Percentiles rank a stretch among this genome's conserved stretches.
These are phyloP conservation scores for Trapa incisa DNA, from an alignment of 345 rosid genomes.

Conservation along the genomic window DNA sequence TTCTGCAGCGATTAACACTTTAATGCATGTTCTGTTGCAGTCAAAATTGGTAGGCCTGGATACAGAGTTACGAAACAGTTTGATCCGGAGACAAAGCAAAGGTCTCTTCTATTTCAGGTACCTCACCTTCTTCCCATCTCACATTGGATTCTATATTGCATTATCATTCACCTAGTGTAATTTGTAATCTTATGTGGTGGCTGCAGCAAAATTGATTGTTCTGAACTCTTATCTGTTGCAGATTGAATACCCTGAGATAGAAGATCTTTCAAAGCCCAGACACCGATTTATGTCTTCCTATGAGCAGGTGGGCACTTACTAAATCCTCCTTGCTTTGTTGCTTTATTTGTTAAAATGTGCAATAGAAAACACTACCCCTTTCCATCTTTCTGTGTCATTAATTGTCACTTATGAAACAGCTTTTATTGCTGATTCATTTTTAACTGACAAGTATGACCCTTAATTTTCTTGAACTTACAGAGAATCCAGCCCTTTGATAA, in stretches of 20 bases:
- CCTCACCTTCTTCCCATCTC: neutral
- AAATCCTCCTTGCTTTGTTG: neutral
- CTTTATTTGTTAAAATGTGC: neutral
- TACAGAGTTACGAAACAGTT: constrained; percentile 90
- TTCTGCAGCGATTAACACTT: neutral
- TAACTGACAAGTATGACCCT: neutral
- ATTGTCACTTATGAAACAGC: neutral
- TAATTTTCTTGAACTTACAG: constrained; percentile 28
- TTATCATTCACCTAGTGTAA: neutral
- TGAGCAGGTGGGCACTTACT: constrained; percentile 55
- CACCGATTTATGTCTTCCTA: constrained; percentile 94
- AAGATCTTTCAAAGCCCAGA: constrained; percentile 73
- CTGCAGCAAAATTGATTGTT: neutral
- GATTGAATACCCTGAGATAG: constrained; percentile 99
- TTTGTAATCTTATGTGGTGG: neutral
- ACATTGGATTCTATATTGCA: neutral
- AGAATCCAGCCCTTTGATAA: constrained; percentile 74
- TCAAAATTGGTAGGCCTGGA: constrained; percentile 96
- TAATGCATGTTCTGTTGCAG: constrained; percentile 24
- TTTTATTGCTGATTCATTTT: neutral
- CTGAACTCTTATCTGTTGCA: constrained; percentile 12
- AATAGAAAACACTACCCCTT: neutral
- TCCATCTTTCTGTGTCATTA: neutral
- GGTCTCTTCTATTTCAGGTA: constrained; percentile 94
- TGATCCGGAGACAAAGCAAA: constrained; percentile 84